Base-by-base conservation (phyloP, 2,329 filamentous ascomycete genomes). In the Fusarium sp. region DNA sequence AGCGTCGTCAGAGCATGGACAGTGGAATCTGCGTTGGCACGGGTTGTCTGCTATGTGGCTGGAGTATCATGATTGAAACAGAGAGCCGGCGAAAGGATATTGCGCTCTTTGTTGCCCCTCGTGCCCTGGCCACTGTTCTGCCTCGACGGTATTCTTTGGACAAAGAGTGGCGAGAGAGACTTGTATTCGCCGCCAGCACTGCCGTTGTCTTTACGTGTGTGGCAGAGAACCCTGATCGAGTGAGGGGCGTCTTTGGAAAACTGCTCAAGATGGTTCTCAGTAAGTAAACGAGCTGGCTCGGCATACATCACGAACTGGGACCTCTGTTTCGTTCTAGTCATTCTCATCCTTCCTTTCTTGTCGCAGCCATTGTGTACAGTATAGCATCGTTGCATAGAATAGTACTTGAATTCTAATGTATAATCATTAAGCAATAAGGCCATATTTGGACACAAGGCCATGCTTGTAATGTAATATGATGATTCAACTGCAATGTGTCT, bases 31-130 rank as follows among this genome's bases (percentile, higher is more conserved):
- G 93, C 77, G 89, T 97, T 15, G 89, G 89, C 13, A 83, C 87
- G 1, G 94, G 94, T 12, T 96, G 94, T 81, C 81, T 90, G 61
- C 84, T 94, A 47, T 97, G 94, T 79, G 94, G 94, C 6, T 94
- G 92, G 91, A 95, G 93, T 82, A 90, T 96, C 51, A 84, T 97
- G 51, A 82, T 94, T 41, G 94, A 97, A 82, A 85, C 89, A 81
- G 78, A 87, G 10, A 85, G 86, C 51, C 88, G 93, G 71, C 86
- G 92, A 64, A 91, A 92, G 78, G 94, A 97, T 78, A 88, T 97
- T 79, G 89, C 92, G 14, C 86, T 96, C 44, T 97, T 97, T 80
- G 94, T 96, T 48, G 90, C 93, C 26, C 94, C 94, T 0, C 87
- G 94, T 71, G 94, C 94, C 20, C 85, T 94, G 71, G 93, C 92